Evolutionary conservation across 2,329 filamentous ascomycete genomes (phyloP).

Genomic region (Ceratocystis cubensis): DNA sequence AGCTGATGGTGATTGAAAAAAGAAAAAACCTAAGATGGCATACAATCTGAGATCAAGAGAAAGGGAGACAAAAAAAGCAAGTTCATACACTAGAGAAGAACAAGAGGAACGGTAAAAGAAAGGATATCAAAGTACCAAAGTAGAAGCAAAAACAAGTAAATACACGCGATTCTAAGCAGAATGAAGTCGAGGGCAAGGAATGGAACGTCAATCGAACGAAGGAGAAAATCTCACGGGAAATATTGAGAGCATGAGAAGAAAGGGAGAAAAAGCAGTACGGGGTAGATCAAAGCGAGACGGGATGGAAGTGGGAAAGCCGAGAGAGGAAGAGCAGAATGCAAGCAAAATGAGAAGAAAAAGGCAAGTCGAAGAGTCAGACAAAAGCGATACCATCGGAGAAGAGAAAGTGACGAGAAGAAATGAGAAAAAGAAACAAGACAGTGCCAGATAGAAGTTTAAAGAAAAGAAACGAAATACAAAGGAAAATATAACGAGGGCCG

Average conservation of each 20-base stretch:
- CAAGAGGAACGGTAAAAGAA: neutral
- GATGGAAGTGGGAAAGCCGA: neutral
- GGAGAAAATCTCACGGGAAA: constrained; percentile 1
- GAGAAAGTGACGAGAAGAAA: constrained; percentile 3
- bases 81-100: neutral
- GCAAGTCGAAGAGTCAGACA: neutral
- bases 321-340: neutral
- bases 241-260: neutral
- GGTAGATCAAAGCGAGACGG: no score
- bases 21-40: no score
- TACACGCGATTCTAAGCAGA: neutral
- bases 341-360: constrained; percentile 5
- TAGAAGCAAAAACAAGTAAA: neutral
- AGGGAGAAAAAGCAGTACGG: neutral
- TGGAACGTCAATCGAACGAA: neutral
- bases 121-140: neutral
- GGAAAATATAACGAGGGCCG: no score
- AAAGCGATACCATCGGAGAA: neutral
- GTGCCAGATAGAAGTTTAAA: no score
- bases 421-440: neutral
- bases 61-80: constrained; percentile 20
- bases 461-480: no score
- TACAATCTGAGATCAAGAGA: constrained; percentile 16
- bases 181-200: neutral
- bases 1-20: no score